A percentile compares a stretch with the other conserved stretches of the same genome.
Conservation (phyloP, 2,329 filamentous ascomycete species). For the Aureobasidium leucospermi region DNA sequence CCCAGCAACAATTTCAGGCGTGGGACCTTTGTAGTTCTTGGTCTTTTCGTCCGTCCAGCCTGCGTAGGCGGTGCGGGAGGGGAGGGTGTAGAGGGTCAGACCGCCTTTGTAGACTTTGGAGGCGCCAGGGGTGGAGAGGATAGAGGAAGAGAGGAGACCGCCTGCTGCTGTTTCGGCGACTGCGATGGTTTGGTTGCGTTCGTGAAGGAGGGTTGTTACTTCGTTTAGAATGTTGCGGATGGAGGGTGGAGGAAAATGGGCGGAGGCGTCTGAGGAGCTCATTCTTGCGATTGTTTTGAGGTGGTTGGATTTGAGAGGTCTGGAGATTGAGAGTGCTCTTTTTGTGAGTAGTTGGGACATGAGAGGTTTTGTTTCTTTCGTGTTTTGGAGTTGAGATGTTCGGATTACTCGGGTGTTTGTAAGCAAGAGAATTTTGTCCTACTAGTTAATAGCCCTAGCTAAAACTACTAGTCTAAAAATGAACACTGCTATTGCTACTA, state of each 20-base stretch:
- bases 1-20: conserved; percentile 48
- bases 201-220: conserved; percentile 47
- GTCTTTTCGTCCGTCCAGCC: conserved; percentile 52
- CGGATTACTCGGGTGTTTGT: background rate
- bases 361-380: background rate
- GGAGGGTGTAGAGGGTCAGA: conserved; percentile 55
- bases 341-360: background rate
- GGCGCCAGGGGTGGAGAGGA: conserved; percentile 54
- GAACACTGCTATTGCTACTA: too few relatives aligned
- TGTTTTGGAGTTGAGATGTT: background rate
- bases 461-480: too few relatives aligned
- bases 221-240: conserved; percentile 40
- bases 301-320: background rate
- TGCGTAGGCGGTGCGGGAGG: conserved; percentile 50
- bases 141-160: conserved; percentile 52
- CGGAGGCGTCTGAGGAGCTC: conserved; percentile 6
- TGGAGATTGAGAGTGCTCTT: background rate
- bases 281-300: background rate
- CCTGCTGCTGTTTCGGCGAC: conserved; percentile 59
- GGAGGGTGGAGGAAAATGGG: conserved; percentile 34
- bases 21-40: conserved; percentile 52
- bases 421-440: background rate
- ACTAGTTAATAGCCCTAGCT: too few relatives aligned
- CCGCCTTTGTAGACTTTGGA: conserved; percentile 54
- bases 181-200: conserved; percentile 50